These are phyloP conservation scores for Coemansia sp. DNA, from an alignment of 192 early-diverging fungal genomes.

Conservation along the genomic window DNA sequence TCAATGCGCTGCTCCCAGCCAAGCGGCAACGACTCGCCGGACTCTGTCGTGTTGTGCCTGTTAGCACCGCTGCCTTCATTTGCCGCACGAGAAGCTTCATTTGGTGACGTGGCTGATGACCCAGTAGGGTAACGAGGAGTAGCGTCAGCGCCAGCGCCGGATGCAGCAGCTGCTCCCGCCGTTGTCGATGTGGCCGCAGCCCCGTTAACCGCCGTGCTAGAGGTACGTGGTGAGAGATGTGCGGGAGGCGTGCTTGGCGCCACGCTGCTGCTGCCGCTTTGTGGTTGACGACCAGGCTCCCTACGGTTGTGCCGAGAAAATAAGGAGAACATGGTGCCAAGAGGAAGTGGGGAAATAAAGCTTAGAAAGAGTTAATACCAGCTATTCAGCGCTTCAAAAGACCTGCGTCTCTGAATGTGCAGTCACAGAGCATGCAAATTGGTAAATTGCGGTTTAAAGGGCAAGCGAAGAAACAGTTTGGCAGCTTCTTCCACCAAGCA, in stretches of 20 bases:
- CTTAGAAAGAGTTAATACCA: background rate
- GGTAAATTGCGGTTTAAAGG: background rate
- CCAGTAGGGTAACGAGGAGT: conserved; percentile 16
- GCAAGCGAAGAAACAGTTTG: background rate
- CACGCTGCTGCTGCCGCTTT: conserved; percentile 17
- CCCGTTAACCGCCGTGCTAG: background rate
- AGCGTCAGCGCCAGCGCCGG: conserved; percentile 12
- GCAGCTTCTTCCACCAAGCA: background rate
- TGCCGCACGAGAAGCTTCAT: background rate
- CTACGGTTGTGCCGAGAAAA: conserved; percentile 49
- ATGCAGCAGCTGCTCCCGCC: conserved; percentile 6
- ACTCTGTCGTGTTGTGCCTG: conserved; percentile 22
- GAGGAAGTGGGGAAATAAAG: conserved; percentile 18
- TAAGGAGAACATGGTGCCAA: conserved; percentile 43
- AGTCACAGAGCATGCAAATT: background rate
- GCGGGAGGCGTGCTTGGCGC: conserved; percentile 12
- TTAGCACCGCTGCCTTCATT: background rate
- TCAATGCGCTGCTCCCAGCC: conserved; percentile 97
- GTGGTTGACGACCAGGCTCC: conserved; percentile 35
- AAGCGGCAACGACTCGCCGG: conserved; percentile 38
- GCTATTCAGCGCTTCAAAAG: background rate
- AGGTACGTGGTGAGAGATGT: background rate
- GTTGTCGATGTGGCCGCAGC: conserved; percentile 8
- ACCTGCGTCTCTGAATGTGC: conserved; percentile 6
- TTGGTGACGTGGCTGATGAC: conserved; percentile 7